Conservation (phyloP, 768 basidiomycete species). For the Tulasnella sp. region DNA sequence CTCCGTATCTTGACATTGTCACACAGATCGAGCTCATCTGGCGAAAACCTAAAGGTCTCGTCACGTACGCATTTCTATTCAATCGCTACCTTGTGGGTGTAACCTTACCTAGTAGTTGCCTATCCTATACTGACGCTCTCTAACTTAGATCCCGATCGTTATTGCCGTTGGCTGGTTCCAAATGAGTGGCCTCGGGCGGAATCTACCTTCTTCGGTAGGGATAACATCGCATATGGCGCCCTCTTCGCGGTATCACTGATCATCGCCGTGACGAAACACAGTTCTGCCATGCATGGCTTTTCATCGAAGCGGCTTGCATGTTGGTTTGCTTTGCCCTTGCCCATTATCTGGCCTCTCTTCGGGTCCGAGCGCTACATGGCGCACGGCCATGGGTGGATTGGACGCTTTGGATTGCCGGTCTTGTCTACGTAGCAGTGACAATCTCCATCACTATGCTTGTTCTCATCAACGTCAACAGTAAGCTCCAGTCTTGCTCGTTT, state of each 20-base stretch:
- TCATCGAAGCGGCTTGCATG: not conserved
- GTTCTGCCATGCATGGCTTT: not conserved
- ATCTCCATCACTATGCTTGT: not conserved
- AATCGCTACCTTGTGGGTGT: not conserved
- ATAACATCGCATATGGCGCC: too few relatives aligned
- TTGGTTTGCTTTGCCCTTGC: not conserved
- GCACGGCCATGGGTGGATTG: not conserved
- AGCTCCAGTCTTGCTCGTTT: not conserved
- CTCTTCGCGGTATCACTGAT: not conserved
- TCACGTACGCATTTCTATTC: not conserved
- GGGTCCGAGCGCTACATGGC: not conserved
- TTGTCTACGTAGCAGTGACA: not conserved
- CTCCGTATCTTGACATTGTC: not conserved
- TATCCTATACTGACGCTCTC: not conserved
- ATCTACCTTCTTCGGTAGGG: not conserved
- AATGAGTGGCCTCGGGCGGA: not conserved
- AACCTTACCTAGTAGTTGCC: not conserved
- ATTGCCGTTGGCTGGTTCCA: not conserved
- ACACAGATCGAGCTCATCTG: not conserved
- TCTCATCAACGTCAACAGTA: not conserved
- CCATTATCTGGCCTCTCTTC: not conserved
- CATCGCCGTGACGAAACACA: not conserved
- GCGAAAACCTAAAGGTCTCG: not conserved
- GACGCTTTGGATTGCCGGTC: not conserved
- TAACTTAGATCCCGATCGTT: not conserved